Conservation (phyloP, 805 yeast genomes). For the Spathaspora sp. region DNA sequence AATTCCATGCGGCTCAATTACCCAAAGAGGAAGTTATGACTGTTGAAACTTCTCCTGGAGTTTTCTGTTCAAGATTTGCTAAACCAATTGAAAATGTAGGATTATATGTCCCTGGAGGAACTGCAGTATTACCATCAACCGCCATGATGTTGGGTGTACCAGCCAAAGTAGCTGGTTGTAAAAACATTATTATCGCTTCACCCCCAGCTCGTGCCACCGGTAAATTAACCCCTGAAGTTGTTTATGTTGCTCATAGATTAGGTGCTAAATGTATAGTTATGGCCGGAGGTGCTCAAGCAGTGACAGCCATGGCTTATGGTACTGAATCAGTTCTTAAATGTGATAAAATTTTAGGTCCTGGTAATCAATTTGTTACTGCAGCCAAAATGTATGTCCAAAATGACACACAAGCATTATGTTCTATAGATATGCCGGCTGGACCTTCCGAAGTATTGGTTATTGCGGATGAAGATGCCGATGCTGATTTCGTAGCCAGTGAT, state of each 20-base stretch:
- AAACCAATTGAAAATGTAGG: conserved; percentile 95
- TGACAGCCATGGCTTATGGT: conserved; percentile 98
- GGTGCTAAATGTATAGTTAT: conserved; percentile 88
- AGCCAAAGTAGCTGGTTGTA: conserved; percentile 96
- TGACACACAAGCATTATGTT: conserved; percentile 90
- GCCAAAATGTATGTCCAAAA: conserved; percentile 98
- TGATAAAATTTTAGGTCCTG: conserved; percentile 97
- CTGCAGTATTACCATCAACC: conserved; percentile 96
- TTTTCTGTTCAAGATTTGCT: conserved; percentile 88
- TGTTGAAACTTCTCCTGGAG: conserved; percentile 95
- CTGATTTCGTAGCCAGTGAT: conserved; percentile 96
- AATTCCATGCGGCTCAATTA: conserved; percentile 91
- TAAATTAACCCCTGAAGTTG: conserved; percentile 92
- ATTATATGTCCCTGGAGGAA: conserved; percentile 96
- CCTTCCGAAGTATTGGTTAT: conserved; percentile 97
- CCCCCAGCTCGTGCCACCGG: conserved; percentile 93
- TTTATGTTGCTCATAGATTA: conserved; percentile 92
- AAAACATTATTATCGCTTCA: conserved; percentile 86
- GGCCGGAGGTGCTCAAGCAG: conserved; percentile 99
- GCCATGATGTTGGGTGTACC: conserved; percentile 98
- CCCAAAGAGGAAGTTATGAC: conserved; percentile 63
- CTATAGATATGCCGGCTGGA: conserved; percentile 99
- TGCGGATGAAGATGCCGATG: conserved; percentile 84
- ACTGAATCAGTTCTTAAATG: conserved; percentile 89
- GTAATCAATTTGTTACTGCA: conserved; percentile 98